Evolutionary conservation across 805 yeast genomes (phyloP).

Genomic region (Lipomyces mesembrius): DNA sequence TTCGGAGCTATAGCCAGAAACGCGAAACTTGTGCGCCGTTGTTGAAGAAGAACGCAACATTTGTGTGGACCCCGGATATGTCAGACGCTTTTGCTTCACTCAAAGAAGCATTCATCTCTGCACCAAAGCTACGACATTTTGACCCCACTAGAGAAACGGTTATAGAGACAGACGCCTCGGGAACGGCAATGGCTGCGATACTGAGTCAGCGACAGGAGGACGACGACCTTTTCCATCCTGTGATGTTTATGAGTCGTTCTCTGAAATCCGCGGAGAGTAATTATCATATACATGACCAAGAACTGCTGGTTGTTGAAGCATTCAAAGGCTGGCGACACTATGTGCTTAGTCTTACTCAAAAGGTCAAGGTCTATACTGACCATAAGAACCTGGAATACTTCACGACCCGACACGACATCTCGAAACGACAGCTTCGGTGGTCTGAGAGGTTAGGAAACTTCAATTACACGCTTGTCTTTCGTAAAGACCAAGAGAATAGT

Average conservation of each 20-base stretch:
- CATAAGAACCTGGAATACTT: conserved; percentile 1
- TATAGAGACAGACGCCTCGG: conserved; percentile 12
- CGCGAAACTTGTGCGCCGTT: neutral
- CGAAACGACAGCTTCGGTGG: neutral
- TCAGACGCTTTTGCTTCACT: neutral
- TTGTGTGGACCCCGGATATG: conserved; percentile 4
- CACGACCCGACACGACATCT: neutral
- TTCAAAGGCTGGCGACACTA: neutral
- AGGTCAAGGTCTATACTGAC: neutral
- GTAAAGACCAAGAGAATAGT: neutral
- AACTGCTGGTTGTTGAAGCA: conserved; percentile 3
- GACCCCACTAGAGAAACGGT: conserved; percentile 2
- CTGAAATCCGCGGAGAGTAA: conserved; percentile 4
- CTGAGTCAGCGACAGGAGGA: conserved; percentile 7
- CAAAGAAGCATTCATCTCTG: conserved; percentile 2
- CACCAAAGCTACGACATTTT: conserved; percentile 5
- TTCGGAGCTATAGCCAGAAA: neutral
- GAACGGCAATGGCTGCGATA: neutral
- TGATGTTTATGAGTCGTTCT: conserved; percentile 6
- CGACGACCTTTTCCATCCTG: conserved; percentile 6
- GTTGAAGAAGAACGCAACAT: conserved; percentile 3
- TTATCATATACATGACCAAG: conserved; percentile 3
- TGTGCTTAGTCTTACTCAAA: neutral
- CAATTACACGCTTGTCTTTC: neutral
- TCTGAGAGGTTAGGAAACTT: neutral